Base-by-base conservation (phyloP, 148 eudicot genomes). In the Nepenthes gracilis region DNA sequence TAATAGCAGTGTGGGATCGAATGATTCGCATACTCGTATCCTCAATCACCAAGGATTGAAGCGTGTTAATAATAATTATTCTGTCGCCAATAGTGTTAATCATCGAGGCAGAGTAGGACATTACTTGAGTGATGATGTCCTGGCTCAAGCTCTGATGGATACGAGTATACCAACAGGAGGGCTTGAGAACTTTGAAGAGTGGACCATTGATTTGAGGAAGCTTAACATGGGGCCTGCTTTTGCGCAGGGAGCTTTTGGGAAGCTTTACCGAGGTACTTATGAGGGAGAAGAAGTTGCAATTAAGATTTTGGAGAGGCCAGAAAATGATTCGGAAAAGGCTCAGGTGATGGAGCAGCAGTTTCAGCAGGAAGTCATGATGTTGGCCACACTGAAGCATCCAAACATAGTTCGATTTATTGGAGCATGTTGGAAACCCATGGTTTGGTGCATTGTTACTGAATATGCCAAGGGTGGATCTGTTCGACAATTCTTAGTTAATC, bases 381-480 rank as follows among this genome's bases (percentile, higher is more conserved):
- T 93, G 65, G 98, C 96, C 43, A 88, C 81, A 23, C 69, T 93
- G 75, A 88, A 71, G 78, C 98, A 93, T 78, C 85, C 92, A 13
- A 88, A 93, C 70, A 93, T 93, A 43, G 98, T 93, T 63, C 80
- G 98, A 23, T 93, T 93, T 61, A 84, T 93, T 72, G 98, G 98
- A 52, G 96, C 79, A 12, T 93, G 98, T 49, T 86, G 96, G 48
- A 93, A 93, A 74, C 95, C 96, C 43, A 82, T 93, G 96, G 98
- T 93, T 13, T 93, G 98, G 98, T 93, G 98, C 74, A 88, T 93
- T 36, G 88, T 93, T 12, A 93, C 98, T 10, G 98, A 93, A 66
- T 93, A 93, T 78, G 98, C 98, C 9, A 93, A 86, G 73, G 96
- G 98, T 56, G 98, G 98, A 59, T 93, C 98, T 23, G 95, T 93